Evolutionary conservation across 2,329 filamentous ascomycete genomes (phyloP).

Genomic region (Penicillium sp.): DNA sequence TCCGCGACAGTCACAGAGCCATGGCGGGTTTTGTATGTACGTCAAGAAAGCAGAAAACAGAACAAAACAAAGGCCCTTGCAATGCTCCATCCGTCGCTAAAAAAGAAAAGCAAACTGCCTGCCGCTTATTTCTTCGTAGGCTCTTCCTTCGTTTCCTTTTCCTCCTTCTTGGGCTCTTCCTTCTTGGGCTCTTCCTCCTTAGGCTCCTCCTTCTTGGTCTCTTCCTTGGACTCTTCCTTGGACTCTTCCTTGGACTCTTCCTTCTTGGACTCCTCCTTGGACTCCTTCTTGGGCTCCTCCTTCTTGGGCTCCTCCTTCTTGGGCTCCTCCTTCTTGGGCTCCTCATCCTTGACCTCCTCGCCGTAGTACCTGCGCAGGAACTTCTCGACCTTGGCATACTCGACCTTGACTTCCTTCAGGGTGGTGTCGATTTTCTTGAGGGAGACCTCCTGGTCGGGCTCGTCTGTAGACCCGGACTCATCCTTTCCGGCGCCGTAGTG

Average conservation of each 20-base stretch:
- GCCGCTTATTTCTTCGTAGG: conserved; percentile 9
- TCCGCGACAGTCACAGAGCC: not conserved
- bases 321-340: conserved; percentile 6
- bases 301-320: conserved; percentile 9
- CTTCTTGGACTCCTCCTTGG: conserved; percentile 11
- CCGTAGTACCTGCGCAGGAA: conserved; percentile 68
- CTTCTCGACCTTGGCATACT: conserved; percentile 69
- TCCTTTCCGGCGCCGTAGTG: conserved; percentile 82
- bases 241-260: conserved; percentile 1
- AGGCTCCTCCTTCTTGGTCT: conserved; percentile 2
- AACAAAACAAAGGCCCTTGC: conserved; percentile 17
- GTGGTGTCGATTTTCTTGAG: conserved; percentile 66
- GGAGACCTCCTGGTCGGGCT: conserved; percentile 63
- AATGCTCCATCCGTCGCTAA: conserved; percentile 28
- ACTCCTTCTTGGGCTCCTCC: conserved; percentile 4
- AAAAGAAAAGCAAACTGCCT: conserved; percentile 14
- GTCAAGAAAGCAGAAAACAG: conserved; percentile 11
- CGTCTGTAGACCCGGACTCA: conserved; percentile 63
- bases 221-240: conserved; percentile 6
- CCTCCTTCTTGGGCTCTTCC: conserved; percentile 12
- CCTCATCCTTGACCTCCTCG: conserved; percentile 32
- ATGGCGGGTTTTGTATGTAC: conserved; percentile 17
- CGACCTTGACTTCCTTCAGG: conserved; percentile 66
- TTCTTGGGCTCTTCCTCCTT: conserved; percentile 10
- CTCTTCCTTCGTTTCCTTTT: conserved; percentile 5